A percentile compares a stretch with the other conserved stretches of the same genome.
Evolutionary conservation across 495 filamentous ascomycete genomes (phyloP).

Genomic region (Lentithecium fluviatile): DNA sequence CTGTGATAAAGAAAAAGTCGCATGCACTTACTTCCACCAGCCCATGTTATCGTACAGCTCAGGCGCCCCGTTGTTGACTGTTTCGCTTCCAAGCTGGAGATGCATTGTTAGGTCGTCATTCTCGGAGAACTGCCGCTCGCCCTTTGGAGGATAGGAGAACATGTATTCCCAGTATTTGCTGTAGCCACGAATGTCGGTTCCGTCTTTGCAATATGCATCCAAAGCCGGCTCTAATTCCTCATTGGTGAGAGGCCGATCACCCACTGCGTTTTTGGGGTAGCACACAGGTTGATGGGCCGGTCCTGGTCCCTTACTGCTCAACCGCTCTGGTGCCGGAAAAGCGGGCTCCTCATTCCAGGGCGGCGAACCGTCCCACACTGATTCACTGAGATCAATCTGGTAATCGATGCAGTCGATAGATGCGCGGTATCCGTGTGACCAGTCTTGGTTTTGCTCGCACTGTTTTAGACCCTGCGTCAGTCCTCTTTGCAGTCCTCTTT

Average conservation of each 20-base stretch:
- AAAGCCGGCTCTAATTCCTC: neutral
- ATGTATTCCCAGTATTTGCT: neutral
- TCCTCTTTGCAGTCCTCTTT: no score
- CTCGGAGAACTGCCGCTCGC: neutral
- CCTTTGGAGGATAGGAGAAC: conserved; percentile 1
- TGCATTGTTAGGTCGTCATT: neutral
- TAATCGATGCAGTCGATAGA: no score
- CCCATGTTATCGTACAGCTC: conserved; percentile 2
- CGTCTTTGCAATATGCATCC: neutral
- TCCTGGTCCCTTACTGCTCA: no score
- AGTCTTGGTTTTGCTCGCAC: no score
- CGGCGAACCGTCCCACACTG: no score
- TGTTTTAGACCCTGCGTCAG: no score
- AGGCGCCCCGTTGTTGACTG: neutral
- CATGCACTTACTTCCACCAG: neutral
- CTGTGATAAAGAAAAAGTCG: neutral
- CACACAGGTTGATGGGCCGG: neutral
- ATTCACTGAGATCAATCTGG: no score
- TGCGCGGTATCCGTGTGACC: no score
- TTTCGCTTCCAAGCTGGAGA: neutral
- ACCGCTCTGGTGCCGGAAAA: no score
- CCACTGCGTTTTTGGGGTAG: neutral
- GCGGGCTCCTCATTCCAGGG: no score
- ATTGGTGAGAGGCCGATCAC: neutral
- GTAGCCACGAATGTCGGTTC: neutral